phyloP scores from a whole-genome alignment of 192 early-diverging fungal genomes.

The Phlyctochytrium bullatum region DNA sequence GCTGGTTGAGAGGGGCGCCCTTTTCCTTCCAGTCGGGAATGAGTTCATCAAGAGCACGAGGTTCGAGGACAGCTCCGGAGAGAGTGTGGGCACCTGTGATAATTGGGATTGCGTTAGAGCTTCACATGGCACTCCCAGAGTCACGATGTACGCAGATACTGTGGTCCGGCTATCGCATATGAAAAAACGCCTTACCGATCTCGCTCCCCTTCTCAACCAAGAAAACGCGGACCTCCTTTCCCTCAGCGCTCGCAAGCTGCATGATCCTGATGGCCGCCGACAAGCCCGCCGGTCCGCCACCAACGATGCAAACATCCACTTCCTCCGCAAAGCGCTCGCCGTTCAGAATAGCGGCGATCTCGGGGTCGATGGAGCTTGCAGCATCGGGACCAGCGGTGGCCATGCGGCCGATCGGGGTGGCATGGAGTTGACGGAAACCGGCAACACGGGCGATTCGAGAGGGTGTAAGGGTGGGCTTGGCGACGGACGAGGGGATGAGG shows the following conservation, averaged over 20 bases:
- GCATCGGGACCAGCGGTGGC: no score
- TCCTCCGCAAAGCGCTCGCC: conserved; percentile 67
- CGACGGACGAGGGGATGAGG: no score
- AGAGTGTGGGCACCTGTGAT: conserved; percentile 82
- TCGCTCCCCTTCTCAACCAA: conserved; percentile 93
- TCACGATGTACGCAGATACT: background rate
- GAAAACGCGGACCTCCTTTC: conserved; percentile 84
- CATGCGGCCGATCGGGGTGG: no score
- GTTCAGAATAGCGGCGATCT: no score
- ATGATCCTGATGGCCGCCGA: conserved; percentile 93
- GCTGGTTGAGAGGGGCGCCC: conserved; percentile 88
- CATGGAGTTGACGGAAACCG: no score
- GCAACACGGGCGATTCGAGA: no score
- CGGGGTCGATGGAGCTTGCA: no score
- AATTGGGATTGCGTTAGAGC: background rate
- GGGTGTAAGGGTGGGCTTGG: no score
- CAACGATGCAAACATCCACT: conserved; percentile 94
- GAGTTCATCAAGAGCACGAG: conserved; percentile 87
- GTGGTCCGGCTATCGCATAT: background rate
- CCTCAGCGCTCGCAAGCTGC: conserved; percentile 80
- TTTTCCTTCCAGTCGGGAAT: conserved; percentile 98
- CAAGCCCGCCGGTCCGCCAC: conserved; percentile 91
- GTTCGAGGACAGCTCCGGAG: conserved; percentile 93
- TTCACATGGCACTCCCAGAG: background rate
- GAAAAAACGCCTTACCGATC: conserved; percentile 55